Base-by-base conservation (phyloP, 441 rosid species). In the Iberis amara region DNA sequence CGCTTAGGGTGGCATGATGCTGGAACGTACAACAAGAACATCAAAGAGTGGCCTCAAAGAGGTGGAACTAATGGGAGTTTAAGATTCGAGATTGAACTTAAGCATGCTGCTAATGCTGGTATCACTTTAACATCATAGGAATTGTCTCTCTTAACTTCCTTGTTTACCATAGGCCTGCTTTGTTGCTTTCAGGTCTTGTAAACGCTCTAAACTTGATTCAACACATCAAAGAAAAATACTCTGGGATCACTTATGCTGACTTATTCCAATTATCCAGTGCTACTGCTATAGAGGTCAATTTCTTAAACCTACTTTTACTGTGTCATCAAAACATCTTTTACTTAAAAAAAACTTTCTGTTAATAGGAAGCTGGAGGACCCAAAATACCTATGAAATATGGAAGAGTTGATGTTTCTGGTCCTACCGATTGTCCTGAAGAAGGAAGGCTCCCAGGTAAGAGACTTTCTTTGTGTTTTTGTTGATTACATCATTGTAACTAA, bases 21-120 rank as follows among this genome's bases (percentile, higher is more conserved):
- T 6, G 98, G 98, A 7, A 91, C 98, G 18, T 91, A 85, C 39
- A 82, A 91, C 71, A 91, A 83, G 77, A 79, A 80, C 78, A 80
- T 88, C 30, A 74, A 73, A 52, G 96, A 81, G 47, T 91, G 90
- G 89, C 98, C 96, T 13, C 77, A 55, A 57, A 81, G 91, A 66
- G 96, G 96, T 57, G 98, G 98, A 65, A 91, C 95, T 27, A 85
- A 91, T 47, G 98, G 95, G 54, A 91, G 98, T 73, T 76, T 91
- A 8, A 79, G 95, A 75, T 85, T 79, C 58, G 98, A 91, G 47
- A 61, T 76, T 53, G 98, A 91, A 78, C 86, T 91, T 54, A 91
- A 88, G 45, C 96, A 91, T 68, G 94, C 67, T 51, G 96, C 98
- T 45, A 91, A 91, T 78, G 95, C 98, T 7, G 98, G 98, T 91